phyloP scores from a whole-genome alignment of 1,284 basidiomycete genomes.

The Calocybe gambosa region DNA sequence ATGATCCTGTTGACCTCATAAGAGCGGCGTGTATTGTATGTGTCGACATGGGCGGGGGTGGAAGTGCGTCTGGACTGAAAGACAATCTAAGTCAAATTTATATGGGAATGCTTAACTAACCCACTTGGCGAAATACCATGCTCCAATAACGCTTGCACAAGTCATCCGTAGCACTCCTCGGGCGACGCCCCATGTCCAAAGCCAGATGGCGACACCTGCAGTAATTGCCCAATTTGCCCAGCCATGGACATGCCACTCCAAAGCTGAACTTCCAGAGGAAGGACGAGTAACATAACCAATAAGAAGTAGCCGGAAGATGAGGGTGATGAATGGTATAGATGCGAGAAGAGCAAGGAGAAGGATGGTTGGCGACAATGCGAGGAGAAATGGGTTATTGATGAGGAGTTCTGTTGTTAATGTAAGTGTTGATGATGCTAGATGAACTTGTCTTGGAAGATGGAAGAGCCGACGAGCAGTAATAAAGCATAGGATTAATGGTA shows the following conservation, averaged over 20 bases:
- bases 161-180: constrained; percentile 77
- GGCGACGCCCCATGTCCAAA: constrained; percentile 89
- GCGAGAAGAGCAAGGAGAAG: constrained; percentile 67
- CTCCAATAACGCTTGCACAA: constrained; percentile 79
- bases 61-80: constrained; percentile 41
- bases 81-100: background rate
- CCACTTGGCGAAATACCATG: constrained; percentile 88
- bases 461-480: constrained; percentile 70
- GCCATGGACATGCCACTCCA: constrained; percentile 71
- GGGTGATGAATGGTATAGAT: constrained; percentile 81
- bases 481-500: constrained; percentile 67
- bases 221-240: constrained; percentile 83
- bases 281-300: constrained; percentile 51
- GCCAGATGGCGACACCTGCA: constrained; percentile 65
- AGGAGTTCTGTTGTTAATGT: constrained; percentile 77
- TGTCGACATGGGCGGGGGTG: constrained; percentile 51
- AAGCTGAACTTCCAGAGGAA: constrained; percentile 19
- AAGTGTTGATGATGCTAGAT: constrained; percentile 72
- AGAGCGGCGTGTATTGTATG: constrained; percentile 75
- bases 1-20: constrained; percentile 74
- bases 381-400: constrained; percentile 73
- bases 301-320: constrained; percentile 77
- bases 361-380: constrained; percentile 75
- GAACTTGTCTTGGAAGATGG: constrained; percentile 57
- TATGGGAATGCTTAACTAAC: constrained; percentile 13